Conservation (phyloP, 148 eudicot species). For the Cornus suecica region DNA sequence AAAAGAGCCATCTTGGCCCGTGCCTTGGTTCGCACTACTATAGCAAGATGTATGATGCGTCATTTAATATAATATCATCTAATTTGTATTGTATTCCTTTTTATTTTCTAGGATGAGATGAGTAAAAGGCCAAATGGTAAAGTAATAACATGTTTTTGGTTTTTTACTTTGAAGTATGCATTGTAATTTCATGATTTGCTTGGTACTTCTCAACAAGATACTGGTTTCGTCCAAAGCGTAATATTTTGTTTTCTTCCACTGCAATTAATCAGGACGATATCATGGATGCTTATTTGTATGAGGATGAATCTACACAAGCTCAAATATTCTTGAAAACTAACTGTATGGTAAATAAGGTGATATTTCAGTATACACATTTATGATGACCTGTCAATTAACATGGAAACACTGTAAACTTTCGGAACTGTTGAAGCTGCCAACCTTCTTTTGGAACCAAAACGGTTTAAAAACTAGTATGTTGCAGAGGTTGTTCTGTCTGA, state of each 20-base stretch:
- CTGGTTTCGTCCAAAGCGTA: too few relatives aligned
- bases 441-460: neutral
- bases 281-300: too few relatives aligned
- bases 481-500: neutral
- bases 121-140: neutral
- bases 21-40: conserved; percentile 81
- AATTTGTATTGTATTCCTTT: neutral
- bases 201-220: too few relatives aligned
- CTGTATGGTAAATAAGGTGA: too few relatives aligned
- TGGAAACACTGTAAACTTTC: neutral
- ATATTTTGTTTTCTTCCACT: too few relatives aligned
- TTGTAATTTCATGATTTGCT: too few relatives aligned
- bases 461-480: neutral
- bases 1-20: conserved; percentile 79
- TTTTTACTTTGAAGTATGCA: too few relatives aligned
- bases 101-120: neutral
- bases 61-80: neutral
- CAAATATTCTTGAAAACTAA: neutral
- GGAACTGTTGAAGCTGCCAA: neutral
- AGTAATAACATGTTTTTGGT: neutral
- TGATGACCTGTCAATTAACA: neutral
- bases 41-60: conserved; percentile 68
- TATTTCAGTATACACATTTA: neutral
- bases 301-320: neutral
- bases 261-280: too few relatives aligned